Base-by-base conservation (phyloP, 2,329 filamentous ascomycete species). In the Penicillium sp. region DNA sequence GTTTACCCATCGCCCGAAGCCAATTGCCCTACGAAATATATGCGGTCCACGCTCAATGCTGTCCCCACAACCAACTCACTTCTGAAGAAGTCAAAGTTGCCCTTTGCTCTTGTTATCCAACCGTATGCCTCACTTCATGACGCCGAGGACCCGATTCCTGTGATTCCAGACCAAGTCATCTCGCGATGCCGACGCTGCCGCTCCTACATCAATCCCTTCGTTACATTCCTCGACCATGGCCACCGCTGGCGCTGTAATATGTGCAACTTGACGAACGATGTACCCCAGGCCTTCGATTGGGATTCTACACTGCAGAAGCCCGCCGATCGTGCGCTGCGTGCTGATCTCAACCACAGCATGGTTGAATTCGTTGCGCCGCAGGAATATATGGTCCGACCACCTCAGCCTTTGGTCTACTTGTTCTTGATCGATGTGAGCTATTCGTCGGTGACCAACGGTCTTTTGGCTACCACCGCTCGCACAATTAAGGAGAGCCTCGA, bases 161-260 rank as follows among this genome's bases (percentile, higher is more conserved):
- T 99, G 45, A 89, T 97, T 27, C 89, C 96, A 69, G 94, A 99
- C 72, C 94, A 97, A 76, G 90, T 97, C 61, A 99, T 99, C 71
- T 95, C 93, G 53, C 87, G 94, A 68, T 99, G 94, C 80, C 85
- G 94, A 74, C 87, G 94, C 76, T 99, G 94, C 77, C 84, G 94
- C 65, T 94, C 93, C 52, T 97, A 97, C 74, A 97, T 97, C 80
- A 97, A 97, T 73, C 92, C 94, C 11, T 99, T 93, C 65, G 94
- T 96, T 56, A 91, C 90, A 43, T 99, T 99, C 78, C 79, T 99
- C 57, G 94, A 99, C 67, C 91, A 97, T 70, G 94, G 94, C 43
- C 94, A 99, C 76, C 85, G 94, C 70, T 99, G 94, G 94, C 88
- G 93, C 69, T 99, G 94, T 79, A 99, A 99, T 77, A 97, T 99